phyloP scores from a whole-genome alignment of 1,284 basidiomycete species.

The Melampsora americana region DNA sequence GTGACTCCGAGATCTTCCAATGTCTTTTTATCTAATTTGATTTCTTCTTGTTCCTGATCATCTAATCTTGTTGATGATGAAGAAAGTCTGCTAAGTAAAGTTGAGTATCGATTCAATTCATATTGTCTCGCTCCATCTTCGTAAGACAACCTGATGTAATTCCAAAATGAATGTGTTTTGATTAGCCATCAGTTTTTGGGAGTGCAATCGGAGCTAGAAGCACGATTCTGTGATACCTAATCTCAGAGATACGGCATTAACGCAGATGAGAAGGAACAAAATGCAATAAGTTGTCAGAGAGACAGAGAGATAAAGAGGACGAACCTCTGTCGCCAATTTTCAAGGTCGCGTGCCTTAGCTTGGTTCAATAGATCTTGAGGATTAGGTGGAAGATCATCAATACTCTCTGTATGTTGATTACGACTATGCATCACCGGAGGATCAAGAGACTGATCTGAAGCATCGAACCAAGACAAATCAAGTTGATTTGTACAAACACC shows the following conservation, averaged over 20 bases:
- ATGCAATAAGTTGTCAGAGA: too few relatives aligned
- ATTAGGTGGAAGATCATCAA: conserved; percentile 19
- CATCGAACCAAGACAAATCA: conserved; percentile 26
- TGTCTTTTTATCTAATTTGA: too few relatives aligned
- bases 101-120: conserved; percentile 28
- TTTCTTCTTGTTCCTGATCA: too few relatives aligned
- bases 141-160: conserved; percentile 20
- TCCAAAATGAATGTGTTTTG: background rate
- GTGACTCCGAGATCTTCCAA: too few relatives aligned
- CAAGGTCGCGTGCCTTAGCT: conserved; percentile 19
- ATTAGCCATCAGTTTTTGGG: background rate
- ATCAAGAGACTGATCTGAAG: background rate
- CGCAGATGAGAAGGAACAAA: background rate
- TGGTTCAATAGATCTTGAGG: conserved; percentile 36
- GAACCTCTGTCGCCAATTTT: conserved; percentile 22
- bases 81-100: conserved; percentile 5
- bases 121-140: conserved; percentile 35
- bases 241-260: background rate
- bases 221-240: background rate
- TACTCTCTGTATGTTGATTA: background rate
- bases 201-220: background rate
- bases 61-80: background rate
- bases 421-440: background rate
- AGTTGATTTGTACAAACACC: conserved; percentile 34
- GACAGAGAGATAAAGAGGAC: background rate